A percentile compares a stretch with the other conserved stretches of the same genome.
Evolutionary conservation across 108 stramenopile genomes (phyloP).

Genomic region (Ochromonas danica): DNA sequence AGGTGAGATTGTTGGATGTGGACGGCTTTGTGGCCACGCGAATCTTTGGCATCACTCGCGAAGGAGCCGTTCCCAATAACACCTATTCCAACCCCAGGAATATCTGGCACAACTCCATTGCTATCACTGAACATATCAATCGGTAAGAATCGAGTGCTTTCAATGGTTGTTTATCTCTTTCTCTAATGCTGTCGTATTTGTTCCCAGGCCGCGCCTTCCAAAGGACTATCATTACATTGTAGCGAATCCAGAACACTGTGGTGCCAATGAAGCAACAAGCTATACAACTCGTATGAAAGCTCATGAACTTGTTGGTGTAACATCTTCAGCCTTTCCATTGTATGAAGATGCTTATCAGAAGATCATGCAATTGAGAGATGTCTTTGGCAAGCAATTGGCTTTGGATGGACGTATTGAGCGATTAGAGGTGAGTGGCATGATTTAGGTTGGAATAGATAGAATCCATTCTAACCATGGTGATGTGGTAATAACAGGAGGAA

Average conservation of each 20-base stretch:
- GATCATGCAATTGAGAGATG: not conserved
- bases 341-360: slow-evolving; percentile 24
- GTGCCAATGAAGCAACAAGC: not conserved
- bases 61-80: slow-evolving; percentile 18
- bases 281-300: slow-evolving; percentile 34
- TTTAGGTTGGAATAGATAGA: not conserved
- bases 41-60: slow-evolving; percentile 18
- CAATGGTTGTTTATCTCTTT: not conserved
- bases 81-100: not conserved
- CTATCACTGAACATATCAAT: slow-evolving; percentile 24
- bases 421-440: slow-evolving; percentile 10
- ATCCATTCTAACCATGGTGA: not conserved
- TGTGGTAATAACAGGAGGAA: not conserved
- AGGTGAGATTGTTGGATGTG: not conserved
- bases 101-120: slow-evolving; percentile 22
- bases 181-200: not conserved
- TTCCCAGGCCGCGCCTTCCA: not conserved
- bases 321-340: slow-evolving; percentile 5
- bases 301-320: not conserved
- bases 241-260: not conserved
- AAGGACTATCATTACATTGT: slow-evolving; percentile 35
- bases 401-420: slow-evolving; percentile 7
- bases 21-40: not conserved
- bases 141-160: slow-evolving; percentile 3
- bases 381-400: not conserved